Conservation (phyloP, 495 filamentous ascomycete genomes). For the Recurvomyces mirabilis region DNA sequence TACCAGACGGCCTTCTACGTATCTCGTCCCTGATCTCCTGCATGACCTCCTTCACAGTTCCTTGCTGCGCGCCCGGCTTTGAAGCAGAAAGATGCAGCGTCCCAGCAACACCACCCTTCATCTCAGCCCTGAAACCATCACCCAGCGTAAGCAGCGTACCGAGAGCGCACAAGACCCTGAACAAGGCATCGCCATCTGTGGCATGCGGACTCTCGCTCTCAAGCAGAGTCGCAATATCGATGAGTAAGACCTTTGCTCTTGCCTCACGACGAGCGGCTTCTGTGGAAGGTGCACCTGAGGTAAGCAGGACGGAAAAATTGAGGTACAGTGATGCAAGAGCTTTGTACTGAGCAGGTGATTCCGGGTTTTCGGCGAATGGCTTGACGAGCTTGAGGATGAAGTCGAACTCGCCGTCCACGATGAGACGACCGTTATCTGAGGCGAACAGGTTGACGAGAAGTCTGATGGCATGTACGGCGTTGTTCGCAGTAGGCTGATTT, state of each 20-base stretch:
- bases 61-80: slow-evolving; percentile 39
- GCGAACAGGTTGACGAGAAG: slow-evolving; percentile 80
- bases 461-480: slow-evolving; percentile 75
- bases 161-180: slow-evolving; percentile 66
- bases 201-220: slow-evolving; percentile 33
- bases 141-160: slow-evolving; percentile 60
- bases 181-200: slow-evolving; percentile 71
- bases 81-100: slow-evolving; percentile 33
- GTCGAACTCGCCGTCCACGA: slow-evolving; percentile 50
- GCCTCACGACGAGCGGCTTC: slow-evolving; percentile 8
- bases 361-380: slow-evolving; percentile 35
- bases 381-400: slow-evolving; percentile 24
- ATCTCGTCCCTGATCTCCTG: slow-evolving; percentile 43
- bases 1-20: no score
- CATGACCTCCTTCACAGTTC: slow-evolving; percentile 46
- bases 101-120: slow-evolving; percentile 39
- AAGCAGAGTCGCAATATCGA: slow-evolving; percentile 16
- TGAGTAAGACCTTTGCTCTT: slow-evolving; percentile 15
- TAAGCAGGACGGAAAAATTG: slow-evolving; percentile 58
- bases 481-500: slow-evolving; percentile 46
- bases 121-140: slow-evolving; percentile 36
- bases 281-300: slow-evolving; percentile 18
- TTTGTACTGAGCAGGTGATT: slow-evolving; percentile 53
- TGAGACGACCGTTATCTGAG: slow-evolving; percentile 54
- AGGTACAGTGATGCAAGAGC: slow-evolving; percentile 74